Evolutionary conservation across 805 yeast species (phyloP).

Genomic region (Lipomyces chichibuensis): DNA sequence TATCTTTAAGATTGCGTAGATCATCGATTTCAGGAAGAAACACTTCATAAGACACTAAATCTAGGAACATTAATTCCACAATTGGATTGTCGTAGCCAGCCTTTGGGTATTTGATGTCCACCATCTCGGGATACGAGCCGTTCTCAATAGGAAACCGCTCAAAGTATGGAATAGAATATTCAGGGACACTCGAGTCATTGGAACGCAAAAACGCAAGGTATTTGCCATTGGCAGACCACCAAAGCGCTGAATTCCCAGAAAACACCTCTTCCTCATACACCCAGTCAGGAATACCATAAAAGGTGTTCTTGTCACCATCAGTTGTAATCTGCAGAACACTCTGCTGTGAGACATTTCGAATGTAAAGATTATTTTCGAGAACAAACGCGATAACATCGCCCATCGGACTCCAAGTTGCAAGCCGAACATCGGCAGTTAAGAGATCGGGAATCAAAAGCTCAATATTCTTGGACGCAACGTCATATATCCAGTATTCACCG

Average conservation of each 20-base stretch:
- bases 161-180: conserved; percentile 73
- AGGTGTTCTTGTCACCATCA: conserved; percentile 68
- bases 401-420: conserved; percentile 75
- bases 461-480: conserved; percentile 48
- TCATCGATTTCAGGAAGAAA: conserved; percentile 48
- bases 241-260: conserved; percentile 66
- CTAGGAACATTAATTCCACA: conserved; percentile 58
- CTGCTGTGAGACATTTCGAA: conserved; percentile 51
- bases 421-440: conserved; percentile 47
- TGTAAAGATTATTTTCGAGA: conserved; percentile 66
- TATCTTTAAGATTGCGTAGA: conserved; percentile 46
- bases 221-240: conserved; percentile 87
- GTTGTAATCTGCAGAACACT: conserved; percentile 56
- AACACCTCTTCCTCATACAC: conserved; percentile 91
- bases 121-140: conserved; percentile 62
- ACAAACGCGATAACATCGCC: conserved; percentile 70
- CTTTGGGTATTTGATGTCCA: conserved; percentile 75
- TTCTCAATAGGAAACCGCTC: conserved; percentile 54
- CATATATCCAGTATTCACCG: conserved; percentile 65
- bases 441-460: conserved; percentile 41
- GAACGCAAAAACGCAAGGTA: conserved; percentile 65
- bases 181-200: conserved; percentile 74
- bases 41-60: conserved; percentile 41
- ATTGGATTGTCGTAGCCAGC: conserved; percentile 78
- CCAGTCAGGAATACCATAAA: conserved; percentile 93